Conservation (phyloP, 1,284 basidiomycete species). For the Rugosomyces carneus region DNA sequence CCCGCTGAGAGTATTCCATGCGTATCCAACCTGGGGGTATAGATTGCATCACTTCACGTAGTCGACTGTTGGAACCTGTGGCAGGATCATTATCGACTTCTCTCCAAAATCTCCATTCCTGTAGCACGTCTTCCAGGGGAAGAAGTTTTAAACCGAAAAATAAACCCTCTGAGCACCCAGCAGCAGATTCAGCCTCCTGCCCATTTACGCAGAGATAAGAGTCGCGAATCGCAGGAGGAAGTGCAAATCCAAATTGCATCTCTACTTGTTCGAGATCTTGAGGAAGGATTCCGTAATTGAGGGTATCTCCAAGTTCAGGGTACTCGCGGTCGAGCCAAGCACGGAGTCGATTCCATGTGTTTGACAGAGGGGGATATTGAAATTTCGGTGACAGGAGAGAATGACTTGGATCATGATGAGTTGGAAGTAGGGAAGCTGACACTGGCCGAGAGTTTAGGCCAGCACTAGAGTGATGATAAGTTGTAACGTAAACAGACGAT, state of each 20-base stretch:
- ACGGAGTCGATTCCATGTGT: constrained; percentile 78
- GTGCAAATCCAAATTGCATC: constrained; percentile 72
- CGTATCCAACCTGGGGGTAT: constrained; percentile 92
- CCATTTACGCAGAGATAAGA: constrained; percentile 81
- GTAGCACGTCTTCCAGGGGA: constrained; percentile 83
- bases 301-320: constrained; percentile 86
- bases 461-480: constrained; percentile 20
- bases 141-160: constrained; percentile 84
- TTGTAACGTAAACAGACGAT: constrained; percentile 3
- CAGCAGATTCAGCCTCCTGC: constrained; percentile 82
- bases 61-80: constrained; percentile 68
- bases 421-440: constrained; percentile 59
- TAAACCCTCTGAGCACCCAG: constrained; percentile 81
- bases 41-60: constrained; percentile 79
- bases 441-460: constrained; percentile 42
- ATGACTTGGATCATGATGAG: constrained; percentile 48
- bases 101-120: constrained; percentile 93
- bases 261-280: constrained; percentile 74
- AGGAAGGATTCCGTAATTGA: constrained; percentile 80
- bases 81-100: constrained; percentile 81
- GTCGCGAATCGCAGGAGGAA: constrained; percentile 77
- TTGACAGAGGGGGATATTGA: constrained; percentile 66
- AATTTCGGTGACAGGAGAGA: constrained; percentile 35
- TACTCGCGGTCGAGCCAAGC: constrained; percentile 75
- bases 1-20: constrained; percentile 85